These are phyloP conservation scores for Amaranthus hypochondriacus DNA, from an alignment of 148 eudicot genomes.

Conservation along the genomic window DNA sequence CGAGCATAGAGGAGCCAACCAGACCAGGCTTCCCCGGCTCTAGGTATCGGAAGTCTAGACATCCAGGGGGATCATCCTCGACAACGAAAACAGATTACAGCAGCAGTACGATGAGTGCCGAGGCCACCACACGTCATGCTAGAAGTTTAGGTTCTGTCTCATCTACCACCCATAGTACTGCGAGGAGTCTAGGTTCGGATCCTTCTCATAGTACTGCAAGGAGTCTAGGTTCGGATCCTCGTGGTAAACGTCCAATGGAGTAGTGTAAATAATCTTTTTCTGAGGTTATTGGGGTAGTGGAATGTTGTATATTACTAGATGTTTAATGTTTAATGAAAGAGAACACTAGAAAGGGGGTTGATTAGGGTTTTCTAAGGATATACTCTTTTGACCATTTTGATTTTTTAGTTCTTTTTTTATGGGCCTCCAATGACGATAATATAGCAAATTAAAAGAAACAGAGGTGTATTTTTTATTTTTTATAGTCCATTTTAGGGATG, in stretches of 20 bases:
- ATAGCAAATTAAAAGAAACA: too few relatives aligned
- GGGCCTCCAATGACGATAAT: too few relatives aligned
- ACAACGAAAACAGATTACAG: slow-evolving; percentile 29
- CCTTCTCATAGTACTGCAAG: too few relatives aligned
- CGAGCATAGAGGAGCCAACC: slow-evolving; percentile 60
- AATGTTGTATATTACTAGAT: too few relatives aligned
- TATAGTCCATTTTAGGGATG: neutral
- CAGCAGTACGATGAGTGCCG: slow-evolving; percentile 27
- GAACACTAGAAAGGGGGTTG: neutral
- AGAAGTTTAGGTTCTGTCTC: neutral
- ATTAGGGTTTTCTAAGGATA: neutral
- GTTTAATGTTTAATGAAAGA: too few relatives aligned
- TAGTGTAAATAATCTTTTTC: neutral
- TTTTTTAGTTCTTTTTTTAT: neutral
- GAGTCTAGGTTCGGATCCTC: slow-evolving; percentile 21
- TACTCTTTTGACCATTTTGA: neutral
- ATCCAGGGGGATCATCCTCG: slow-evolving; percentile 35
- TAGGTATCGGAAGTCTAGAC: slow-evolving; percentile 41
- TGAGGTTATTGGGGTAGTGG: too few relatives aligned
- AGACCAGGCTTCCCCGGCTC: slow-evolving; percentile 66
- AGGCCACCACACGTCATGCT: slow-evolving; percentile 24
- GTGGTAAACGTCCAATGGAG: slow-evolving; percentile 45
- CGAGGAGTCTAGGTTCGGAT: too few relatives aligned
- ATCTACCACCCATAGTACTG: too few relatives aligned
- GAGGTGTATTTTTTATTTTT: neutral